Base-by-base conservation (phyloP, 192 early-diverging fungal species). In the Podila horticola region DNA sequence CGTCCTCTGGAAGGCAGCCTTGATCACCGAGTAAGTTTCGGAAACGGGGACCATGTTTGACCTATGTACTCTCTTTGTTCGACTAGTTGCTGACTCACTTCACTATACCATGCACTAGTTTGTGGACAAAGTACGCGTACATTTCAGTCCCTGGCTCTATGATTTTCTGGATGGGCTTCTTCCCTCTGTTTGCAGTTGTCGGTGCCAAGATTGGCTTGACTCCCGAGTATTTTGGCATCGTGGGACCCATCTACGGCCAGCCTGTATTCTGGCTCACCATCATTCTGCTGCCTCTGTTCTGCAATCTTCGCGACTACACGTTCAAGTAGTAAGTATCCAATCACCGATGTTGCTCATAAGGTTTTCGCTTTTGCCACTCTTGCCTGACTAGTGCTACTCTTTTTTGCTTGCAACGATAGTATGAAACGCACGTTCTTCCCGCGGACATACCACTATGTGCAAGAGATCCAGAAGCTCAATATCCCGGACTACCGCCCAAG, bases 401-500 rank as follows among this genome's bases (percentile, higher is more conserved):
- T 58, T 62, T 57, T 55, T 55, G 22, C n/a, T 2, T 55, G 24
- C 9, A 55, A 55, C 41, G 11, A 28, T 84, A 95, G 94, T 58
- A 71, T 71, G 24, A 89, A 89, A 62, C 91, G 96, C 48, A 94
- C 94, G 85, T 95, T 93, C 79, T 82, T 87, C 34, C 90, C 97
- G 26, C 72, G 91, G 62, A 87, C 93, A 15, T 98, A 99, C 83
- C 98, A 99, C 77, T 95, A 97, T 79, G 94, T 98, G 52, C 97
- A 98, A 85, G 98, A 99, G 86, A 99, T 99, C 68, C 95, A 99
- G 84, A 98, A 98, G 85, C 96, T 94, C 90, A 98, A 99, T 84
- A 95, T 99, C 65, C 98, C 97, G 28, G 98, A 99, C 81, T 97
- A 97, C 75, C 90, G 97, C 48, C 98, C 98, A 55, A 89, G 98